These are phyloP conservation scores for Marasmius fiardii DNA, from an alignment of 1,284 basidiomycete species.

Conservation along the genomic window DNA sequence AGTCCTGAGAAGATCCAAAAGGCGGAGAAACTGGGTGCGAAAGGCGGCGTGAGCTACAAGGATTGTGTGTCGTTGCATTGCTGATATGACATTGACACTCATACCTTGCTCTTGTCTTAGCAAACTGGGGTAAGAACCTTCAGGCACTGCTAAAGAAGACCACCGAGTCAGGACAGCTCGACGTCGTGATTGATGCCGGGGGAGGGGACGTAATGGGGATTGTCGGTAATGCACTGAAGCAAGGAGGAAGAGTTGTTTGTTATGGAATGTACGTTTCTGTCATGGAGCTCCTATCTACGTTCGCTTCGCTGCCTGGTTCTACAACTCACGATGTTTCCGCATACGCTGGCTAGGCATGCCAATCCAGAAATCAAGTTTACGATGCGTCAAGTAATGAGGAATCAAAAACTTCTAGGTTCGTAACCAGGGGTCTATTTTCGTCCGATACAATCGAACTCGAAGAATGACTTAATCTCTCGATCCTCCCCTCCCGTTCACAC, in stretches of 20 bases:
- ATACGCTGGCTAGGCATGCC: constrained; percentile 56
- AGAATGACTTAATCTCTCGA: background rate
- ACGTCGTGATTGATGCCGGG: constrained; percentile 78
- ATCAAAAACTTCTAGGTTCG: constrained; percentile 72
- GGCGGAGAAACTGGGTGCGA: constrained; percentile 71
- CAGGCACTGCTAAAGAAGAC: constrained; percentile 41
- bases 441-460: too few species aligned
- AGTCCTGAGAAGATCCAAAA: constrained; percentile 66
- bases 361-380: constrained; percentile 61
- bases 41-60: constrained; percentile 76
- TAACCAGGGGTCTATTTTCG: constrained; percentile 9
- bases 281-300: constrained; percentile 10
- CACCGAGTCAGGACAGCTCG: constrained; percentile 31
- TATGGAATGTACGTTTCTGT: constrained; percentile 66
- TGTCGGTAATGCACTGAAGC: constrained; percentile 56
- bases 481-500: constrained; percentile 9
- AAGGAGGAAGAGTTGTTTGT: constrained; percentile 71
- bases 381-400: constrained; percentile 80
- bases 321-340: background rate
- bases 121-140: constrained; percentile 64
- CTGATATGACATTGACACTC: background rate
- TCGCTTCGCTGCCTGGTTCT: background rate
- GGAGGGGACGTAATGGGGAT: constrained; percentile 75
- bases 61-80: constrained; percentile 38
- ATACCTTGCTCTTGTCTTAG: constrained; percentile 29